phyloP scores from a whole-genome alignment of 345 rosid genomes.

The Populus ilicifolia region DNA sequence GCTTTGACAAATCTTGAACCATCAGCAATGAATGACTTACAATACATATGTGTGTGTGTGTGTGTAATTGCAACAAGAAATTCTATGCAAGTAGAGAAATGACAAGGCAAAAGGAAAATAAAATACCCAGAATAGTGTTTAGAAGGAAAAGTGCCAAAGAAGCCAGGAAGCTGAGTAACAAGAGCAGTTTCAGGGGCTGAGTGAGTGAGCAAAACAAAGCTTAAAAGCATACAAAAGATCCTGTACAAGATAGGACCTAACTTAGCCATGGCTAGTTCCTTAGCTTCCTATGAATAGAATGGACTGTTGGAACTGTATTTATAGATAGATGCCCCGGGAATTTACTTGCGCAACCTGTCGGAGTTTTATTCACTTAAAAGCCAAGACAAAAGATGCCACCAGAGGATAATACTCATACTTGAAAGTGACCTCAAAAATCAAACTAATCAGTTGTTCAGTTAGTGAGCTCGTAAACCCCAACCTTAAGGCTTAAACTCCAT shows the following conservation, averaged over 20 bases:
- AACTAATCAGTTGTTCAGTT: no score
- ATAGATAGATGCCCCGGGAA: no score
- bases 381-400: neutral
- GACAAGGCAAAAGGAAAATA: neutral
- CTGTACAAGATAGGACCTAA: slow-evolving; percentile 11
- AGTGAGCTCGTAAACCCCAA: no score
- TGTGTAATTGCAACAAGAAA: no score
- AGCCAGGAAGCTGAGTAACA: slow-evolving; percentile 64
- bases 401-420: no score
- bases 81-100: neutral
- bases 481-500: no score
- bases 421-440: no score
- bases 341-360: neutral
- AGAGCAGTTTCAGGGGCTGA: slow-evolving; percentile 59
- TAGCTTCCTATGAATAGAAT: neutral
- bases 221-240: slow-evolving; percentile 17
- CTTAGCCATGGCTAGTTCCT: slow-evolving; percentile 28
- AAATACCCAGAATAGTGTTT: slow-evolving; percentile 84
- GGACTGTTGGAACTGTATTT: no score
- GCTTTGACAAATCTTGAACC: neutral
- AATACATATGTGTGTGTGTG: neutral
- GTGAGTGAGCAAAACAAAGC: slow-evolving; percentile 18
- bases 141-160: slow-evolving; percentile 58
- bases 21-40: neutral
- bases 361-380: slow-evolving; percentile 14